phyloP scores from a whole-genome alignment of 495 filamentous ascomycete species.

The Hyaloscypha variabilis region DNA sequence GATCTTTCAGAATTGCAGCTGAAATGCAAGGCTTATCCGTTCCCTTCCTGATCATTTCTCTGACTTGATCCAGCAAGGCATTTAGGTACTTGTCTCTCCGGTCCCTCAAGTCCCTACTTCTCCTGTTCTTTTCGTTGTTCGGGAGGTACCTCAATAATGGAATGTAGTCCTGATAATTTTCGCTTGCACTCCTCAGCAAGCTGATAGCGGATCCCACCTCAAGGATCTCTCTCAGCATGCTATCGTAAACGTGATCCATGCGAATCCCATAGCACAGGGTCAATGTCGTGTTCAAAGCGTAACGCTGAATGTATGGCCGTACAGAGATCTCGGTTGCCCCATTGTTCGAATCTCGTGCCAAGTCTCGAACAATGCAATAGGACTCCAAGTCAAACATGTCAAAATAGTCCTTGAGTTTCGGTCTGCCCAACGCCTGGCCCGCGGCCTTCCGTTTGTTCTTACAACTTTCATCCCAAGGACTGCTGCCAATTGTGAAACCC shows the following conservation, averaged over 20 bases:
- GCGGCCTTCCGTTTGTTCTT: slow-evolving; percentile 66
- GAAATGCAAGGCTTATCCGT: slow-evolving; percentile 66
- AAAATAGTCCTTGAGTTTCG: slow-evolving; percentile 61
- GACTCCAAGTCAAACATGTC: slow-evolving; percentile 64
- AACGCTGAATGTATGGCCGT: slow-evolving; percentile 61
- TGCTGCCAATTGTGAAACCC: slow-evolving; percentile 68
- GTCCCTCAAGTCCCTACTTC: slow-evolving; percentile 57
- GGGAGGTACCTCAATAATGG: slow-evolving; percentile 61
- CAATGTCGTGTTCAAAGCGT: slow-evolving; percentile 58
- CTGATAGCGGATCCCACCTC: slow-evolving; percentile 63
- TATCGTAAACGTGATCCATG: slow-evolving; percentile 56
- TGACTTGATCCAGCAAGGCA: slow-evolving; percentile 51
- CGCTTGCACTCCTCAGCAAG: slow-evolving; percentile 59
- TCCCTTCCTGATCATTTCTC: slow-evolving; percentile 60
- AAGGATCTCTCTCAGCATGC: slow-evolving; percentile 63
- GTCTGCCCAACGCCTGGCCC: slow-evolving; percentile 61
- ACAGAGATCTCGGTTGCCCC: slow-evolving; percentile 56
- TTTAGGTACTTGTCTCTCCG: slow-evolving; percentile 63
- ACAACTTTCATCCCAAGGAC: slow-evolving; percentile 61
- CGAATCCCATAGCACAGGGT: slow-evolving; percentile 68
- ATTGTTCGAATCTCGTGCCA: slow-evolving; percentile 52
- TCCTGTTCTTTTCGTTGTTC: slow-evolving; percentile 49
- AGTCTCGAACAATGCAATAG: slow-evolving; percentile 60
- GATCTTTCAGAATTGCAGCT: slow-evolving; percentile 64
- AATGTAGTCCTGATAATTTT: slow-evolving; percentile 67